Base-by-base conservation (phyloP, 345 rosid genomes). In the Boechera divaricarpa region DNA sequence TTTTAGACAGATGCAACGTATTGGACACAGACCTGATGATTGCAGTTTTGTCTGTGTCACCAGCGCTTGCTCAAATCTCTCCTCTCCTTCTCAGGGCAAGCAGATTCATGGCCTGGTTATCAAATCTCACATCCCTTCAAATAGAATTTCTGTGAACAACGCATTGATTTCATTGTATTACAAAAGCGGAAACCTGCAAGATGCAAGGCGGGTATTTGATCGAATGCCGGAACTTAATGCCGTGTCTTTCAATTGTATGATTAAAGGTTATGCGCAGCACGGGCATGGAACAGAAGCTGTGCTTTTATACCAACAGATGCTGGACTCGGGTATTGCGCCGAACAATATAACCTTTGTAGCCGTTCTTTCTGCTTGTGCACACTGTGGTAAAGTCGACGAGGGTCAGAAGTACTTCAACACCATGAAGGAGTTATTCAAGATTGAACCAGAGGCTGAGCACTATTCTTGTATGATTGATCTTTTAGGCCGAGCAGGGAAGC, bases 401-500 rank as follows among this genome's bases (percentile, higher is more conserved):
- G 97, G 95, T 33, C 80, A 70, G 70, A 83, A 65, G 63, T 89
- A 83, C 67, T 92, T 94, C 74, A 78, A 85, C 51, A 74, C 88
- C 73, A 94, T 92, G 95, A 86, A 79, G 74, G 87, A 85, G 54
- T 82, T 61, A 47, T 92, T 89, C 72, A 85, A 82, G 58, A 84
- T 91, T 15, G 89, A 90, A 72, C 97, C 98, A 71, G 95, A 92
- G 78, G 84, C 81, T 48, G 95, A 92, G 73, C 98, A 94, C 74
- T 94, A 88, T 83, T 84, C 94, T 8, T 92, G 98, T 80, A 90
- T 94, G 95, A 86, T 90, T 15, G 98, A 92, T 89, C 83, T 92
- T 65, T 57, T 94, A 39, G 90, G 95, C 36, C 84, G 98, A 69
- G 91, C 97, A 21, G 97, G 98, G 39, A 82, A 89, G 81, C 82